Conservation (phyloP, 805 yeast genomes). For the Yamadazyma olivae region DNA sequence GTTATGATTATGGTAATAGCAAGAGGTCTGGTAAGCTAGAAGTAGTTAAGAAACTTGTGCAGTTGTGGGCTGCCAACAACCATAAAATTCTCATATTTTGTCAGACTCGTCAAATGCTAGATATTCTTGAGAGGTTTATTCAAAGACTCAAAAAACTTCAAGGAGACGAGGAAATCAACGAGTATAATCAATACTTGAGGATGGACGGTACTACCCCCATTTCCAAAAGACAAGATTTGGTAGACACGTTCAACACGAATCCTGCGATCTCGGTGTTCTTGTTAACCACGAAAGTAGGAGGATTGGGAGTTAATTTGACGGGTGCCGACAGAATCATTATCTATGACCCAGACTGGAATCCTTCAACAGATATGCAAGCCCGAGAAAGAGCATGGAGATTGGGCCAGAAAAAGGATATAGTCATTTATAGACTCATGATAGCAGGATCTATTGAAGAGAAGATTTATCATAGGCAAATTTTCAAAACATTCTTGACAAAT, state of each 20-base stretch:
- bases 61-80: constrained; percentile 72
- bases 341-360: constrained; percentile 98
- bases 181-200: constrained; percentile 53
- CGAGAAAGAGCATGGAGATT: constrained; percentile 96
- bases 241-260: constrained; percentile 74
- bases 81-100: constrained; percentile 84
- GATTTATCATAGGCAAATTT: constrained; percentile 93
- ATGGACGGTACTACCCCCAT: constrained; percentile 97
- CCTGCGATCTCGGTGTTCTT: constrained; percentile 61
- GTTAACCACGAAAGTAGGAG: constrained; percentile 93
- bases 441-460: constrained; percentile 97
- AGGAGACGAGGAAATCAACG: constrained; percentile 5
- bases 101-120: constrained; percentile 92
- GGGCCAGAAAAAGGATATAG: constrained; percentile 90
- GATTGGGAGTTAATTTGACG: constrained; percentile 88
- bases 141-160: constrained; percentile 26
- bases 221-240: constrained; percentile 68
- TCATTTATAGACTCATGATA: constrained; percentile 86
- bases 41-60: constrained; percentile 72
- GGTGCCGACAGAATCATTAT: constrained; percentile 95
- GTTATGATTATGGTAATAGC: constrained; percentile 51
- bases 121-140: constrained; percentile 73
- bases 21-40: constrained; percentile 83
- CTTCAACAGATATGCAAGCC: constrained; percentile 96
- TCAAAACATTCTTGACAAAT: constrained; percentile 90